A percentile compares a stretch with the other conserved stretches of the same genome.
Evolutionary conservation across 345 rosid genomes (phyloP).

Genomic region (Citrus maxima): DNA sequence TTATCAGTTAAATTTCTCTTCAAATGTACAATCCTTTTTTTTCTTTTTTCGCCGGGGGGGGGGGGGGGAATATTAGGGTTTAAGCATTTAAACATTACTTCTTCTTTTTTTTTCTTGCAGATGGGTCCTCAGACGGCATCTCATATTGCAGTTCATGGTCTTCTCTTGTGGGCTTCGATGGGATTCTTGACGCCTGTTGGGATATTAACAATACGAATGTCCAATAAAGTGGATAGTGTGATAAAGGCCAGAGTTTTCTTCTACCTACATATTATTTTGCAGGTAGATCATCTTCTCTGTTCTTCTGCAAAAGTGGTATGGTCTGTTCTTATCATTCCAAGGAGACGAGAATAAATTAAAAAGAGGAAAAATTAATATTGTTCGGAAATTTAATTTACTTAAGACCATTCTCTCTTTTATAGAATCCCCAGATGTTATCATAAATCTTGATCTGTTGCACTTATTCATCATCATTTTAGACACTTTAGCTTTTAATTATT

Average conservation of each 20-base stretch:
- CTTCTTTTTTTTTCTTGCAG: constrained; percentile 18
- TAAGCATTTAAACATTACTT: too few species aligned
- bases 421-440: constrained; percentile 14
- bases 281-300: constrained; percentile 42
- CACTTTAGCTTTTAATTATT: constrained; percentile 45
- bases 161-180: constrained; percentile 78
- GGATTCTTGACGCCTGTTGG: constrained; percentile 81
- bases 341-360: neutral
- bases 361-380: neutral
- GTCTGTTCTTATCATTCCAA: neutral
- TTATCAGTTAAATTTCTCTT: neutral
- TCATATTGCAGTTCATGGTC: constrained; percentile 65
- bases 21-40: too few species aligned
- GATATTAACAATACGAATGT: constrained; percentile 63
- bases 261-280: constrained; percentile 59
- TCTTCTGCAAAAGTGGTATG: neutral
- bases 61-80: too few species aligned
- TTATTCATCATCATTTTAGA: constrained; percentile 13
- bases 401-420: neutral
- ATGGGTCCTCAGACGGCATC: constrained; percentile 41
- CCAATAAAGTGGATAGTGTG: constrained; percentile 40
- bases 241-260: constrained; percentile 41
- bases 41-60: too few species aligned
- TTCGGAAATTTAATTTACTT: neutral
- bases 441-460: constrained; percentile 10